Evolutionary conservation across 345 rosid species (phyloP).

Genomic region (Limnanthes douglasii): DNA sequence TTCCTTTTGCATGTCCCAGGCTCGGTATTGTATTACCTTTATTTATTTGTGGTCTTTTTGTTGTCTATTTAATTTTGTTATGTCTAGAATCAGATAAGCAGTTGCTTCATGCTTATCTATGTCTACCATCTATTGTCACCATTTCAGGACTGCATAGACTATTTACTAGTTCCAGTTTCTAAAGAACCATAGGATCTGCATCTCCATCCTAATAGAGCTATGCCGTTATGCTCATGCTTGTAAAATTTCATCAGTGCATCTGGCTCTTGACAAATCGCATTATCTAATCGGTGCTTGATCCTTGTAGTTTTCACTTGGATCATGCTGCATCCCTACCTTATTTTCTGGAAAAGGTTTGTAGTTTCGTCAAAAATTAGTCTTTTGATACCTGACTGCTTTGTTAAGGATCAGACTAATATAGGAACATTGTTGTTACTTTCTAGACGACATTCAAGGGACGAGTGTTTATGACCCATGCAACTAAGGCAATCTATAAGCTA

Average conservation of each 20-base stretch:
- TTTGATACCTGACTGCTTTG: background rate
- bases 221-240: background rate
- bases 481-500: conserved; percentile 58
- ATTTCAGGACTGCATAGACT: background rate
- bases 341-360: conserved; percentile 51
- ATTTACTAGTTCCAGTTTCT: background rate
- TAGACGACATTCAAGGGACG: conserved; percentile 61
- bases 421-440: conserved; percentile 1
- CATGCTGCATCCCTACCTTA: conserved; percentile 76
- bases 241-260: background rate
- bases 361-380: too few relatives aligned
- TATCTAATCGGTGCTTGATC: background rate
- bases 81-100: too few relatives aligned
- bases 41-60: too few relatives aligned
- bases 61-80: too few relatives aligned
- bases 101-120: too few relatives aligned
- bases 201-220: background rate
- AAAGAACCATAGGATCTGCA: background rate
- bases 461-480: conserved; percentile 73
- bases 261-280: background rate
- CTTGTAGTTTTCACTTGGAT: conserved; percentile 75
- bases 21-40: too few relatives aligned
- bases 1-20: too few relatives aligned
- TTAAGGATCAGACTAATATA: conserved; percentile 1
- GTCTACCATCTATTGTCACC: too few relatives aligned